phyloP scores from a whole-genome alignment of 352 stramenopile species.

The Phytophthora kernoviae region DNA sequence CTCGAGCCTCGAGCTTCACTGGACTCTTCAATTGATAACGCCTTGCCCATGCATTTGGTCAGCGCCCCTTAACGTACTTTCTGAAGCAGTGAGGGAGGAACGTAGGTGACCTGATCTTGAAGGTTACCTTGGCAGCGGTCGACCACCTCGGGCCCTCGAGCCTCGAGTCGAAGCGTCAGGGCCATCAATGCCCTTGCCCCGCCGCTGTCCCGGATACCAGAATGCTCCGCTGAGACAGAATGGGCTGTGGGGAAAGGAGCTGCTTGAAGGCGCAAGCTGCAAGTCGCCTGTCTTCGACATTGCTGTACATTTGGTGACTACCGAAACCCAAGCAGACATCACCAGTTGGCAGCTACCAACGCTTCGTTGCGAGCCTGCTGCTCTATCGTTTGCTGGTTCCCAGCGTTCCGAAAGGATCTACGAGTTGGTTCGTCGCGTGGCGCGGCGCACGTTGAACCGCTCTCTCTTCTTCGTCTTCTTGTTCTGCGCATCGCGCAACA shows the following conservation, averaged over 20 bases:
- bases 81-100: slow-evolving; percentile 13
- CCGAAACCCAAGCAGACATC: background rate
- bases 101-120: no score
- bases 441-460: slow-evolving; percentile 12
- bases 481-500: slow-evolving; percentile 29
- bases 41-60: slow-evolving; percentile 11
- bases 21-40: slow-evolving; percentile 16
- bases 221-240: slow-evolving; percentile 21
- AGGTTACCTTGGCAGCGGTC: no score
- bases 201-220: slow-evolving; percentile 13
- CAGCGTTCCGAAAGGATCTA: slow-evolving; percentile 22
- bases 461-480: slow-evolving; percentile 23
- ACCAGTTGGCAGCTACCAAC: background rate
- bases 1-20: background rate
- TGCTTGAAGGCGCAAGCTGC: background rate
- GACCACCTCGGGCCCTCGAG: no score
- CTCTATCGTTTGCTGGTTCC: background rate
- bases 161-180: background rate
- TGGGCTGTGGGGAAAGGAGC: background rate
- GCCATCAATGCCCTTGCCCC: slow-evolving; percentile 1
- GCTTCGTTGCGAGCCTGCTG: background rate
- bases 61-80: slow-evolving; percentile 19
- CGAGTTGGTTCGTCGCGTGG: background rate
- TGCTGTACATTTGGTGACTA: background rate
- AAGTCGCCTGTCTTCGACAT: background rate